Base-by-base conservation (phyloP, 768 basidiomycete species). In the Suillus plorans region DNA sequence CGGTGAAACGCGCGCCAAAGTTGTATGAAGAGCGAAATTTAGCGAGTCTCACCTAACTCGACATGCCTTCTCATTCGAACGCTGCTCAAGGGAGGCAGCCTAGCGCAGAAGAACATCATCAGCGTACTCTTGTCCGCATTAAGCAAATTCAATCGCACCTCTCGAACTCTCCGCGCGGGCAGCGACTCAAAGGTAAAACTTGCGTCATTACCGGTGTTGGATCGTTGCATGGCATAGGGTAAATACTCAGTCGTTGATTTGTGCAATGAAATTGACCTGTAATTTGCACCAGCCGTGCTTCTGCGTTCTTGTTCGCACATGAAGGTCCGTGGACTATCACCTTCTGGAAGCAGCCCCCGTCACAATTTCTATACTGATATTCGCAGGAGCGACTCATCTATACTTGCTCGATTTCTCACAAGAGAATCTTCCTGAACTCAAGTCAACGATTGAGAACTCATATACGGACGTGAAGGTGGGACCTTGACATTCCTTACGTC, bases 171-270 rank as follows among this genome's bases (percentile, higher is more conserved):
- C 80, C 87, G 37, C 83, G 88, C 49, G 77, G 80, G 36, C 79
- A 77, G 22, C 82, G 87, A 69, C 81, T 96, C 67, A 82, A 82
- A 72, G 87, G 83, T 67, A 96, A 94, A 75, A 92, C 95, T 31
- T 92, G 90, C 70, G 82, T 97, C 63, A 85, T 97, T 69, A 97
- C 95, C 0, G 95, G 95, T 20, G 94, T 90, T 37, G 90, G 91
- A 37, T 95, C 93, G 22, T 72, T 90, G 68, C 89, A 89, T 73
- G 95, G 95, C 20, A 97, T 97, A 66, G 95, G 95, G 90, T 95
- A 77, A 31, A 68, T 59, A 63, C 67, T 56, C 45, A 66, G n/a
- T 58, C 59, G 56, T 68, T 66, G 61, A 59, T 57, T 63, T 65
- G 12, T 25, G 25, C 63, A 36, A 59, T 59, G 36, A 42, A 42